Base-by-base conservation (phyloP, 208 protist species). In the Trypanosoma vivax region DNA sequence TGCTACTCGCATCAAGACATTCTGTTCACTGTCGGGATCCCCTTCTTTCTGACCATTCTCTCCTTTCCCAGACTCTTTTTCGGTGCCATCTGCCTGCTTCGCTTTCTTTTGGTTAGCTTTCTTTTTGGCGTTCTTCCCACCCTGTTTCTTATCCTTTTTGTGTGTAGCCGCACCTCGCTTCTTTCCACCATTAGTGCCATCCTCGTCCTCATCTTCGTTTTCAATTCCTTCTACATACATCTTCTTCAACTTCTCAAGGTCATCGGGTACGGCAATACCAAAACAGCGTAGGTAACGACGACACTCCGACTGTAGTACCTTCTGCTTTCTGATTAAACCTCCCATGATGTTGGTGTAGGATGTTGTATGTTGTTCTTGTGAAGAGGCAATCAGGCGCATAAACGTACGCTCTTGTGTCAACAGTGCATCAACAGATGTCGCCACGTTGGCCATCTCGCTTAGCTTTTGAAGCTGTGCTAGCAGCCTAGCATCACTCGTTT, bases 401-500 rank as follows among this genome's bases (percentile, higher is more conserved):
- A 81, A 70, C 18, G 67, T 70, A 28, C 72, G 61, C 42, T 86
- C 70, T 41, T 79, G 71, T 29, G 65, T 43, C 46, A 77, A 63
- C 47, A 92, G 56, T 1, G 64, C 49, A 31, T 49, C 33, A 6
- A 60, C 38, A 23, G 78, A 78, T 29, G 71, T 70, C 14, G 62
- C 52, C 25, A 31, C 34, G 1, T 5, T 16, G 0, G 75, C 66
- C 43, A 76, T 73, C 6, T 60, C 60, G 35, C 72, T 60, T 40
- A 83, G 55, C 34, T 65, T 65, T 11, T 75, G 41, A 2, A 79
- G 45, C 61, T 88, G 71, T 14, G 54, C 67, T n/a, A 73, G 50
- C 37, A 85, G 30, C 7, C 66, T 46, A 10, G 29, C 49, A 27
- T 84, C 76, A 13, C 57, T 56, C 7, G 42, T 60, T 19, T 65